Evolutionary conservation across 176 grass and related monocot species (phyloP).

Genomic region (Themeda triandra): DNA sequence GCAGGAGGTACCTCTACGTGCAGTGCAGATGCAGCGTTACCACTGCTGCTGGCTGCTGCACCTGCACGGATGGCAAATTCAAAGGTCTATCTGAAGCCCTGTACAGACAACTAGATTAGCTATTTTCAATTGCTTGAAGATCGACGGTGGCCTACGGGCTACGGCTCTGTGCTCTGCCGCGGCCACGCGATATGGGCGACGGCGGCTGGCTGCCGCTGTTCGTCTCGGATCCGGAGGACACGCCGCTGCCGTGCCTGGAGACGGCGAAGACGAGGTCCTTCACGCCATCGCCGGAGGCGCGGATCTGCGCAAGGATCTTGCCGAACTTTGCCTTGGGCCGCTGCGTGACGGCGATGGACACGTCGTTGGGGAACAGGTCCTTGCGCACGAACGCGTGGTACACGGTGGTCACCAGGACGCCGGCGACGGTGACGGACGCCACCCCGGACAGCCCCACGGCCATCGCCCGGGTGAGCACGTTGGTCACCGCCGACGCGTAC

Average conservation of each 20-base stretch:
- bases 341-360: slow-evolving; percentile 78
- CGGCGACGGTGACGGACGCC: slow-evolving; percentile 49
- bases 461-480: slow-evolving; percentile 33
- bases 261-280: slow-evolving; percentile 48
- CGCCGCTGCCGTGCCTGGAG: neutral
- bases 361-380: slow-evolving; percentile 85
- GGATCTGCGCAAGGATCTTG: slow-evolving; percentile 58
- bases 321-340: slow-evolving; percentile 53
- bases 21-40: too few species aligned
- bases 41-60: too few species aligned
- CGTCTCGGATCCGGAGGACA: neutral
- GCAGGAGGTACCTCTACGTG: too few species aligned
- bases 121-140: too few species aligned
- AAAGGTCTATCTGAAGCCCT: neutral
- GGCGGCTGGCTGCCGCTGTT: neutral
- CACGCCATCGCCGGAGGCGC: slow-evolving; percentile 34
- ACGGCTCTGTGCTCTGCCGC: neutral
- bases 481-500: slow-evolving; percentile 58
- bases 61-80: neutral
- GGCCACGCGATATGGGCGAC: neutral
- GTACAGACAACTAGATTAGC: neutral
- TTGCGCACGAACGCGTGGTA: slow-evolving; percentile 56
- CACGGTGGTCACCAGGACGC: slow-evolving; percentile 46
- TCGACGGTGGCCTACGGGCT: neutral
- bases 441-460: slow-evolving; percentile 47